phyloP scores from a whole-genome alignment of 2,329 filamentous ascomycete species.

The Metarhizium humberi region DNA sequence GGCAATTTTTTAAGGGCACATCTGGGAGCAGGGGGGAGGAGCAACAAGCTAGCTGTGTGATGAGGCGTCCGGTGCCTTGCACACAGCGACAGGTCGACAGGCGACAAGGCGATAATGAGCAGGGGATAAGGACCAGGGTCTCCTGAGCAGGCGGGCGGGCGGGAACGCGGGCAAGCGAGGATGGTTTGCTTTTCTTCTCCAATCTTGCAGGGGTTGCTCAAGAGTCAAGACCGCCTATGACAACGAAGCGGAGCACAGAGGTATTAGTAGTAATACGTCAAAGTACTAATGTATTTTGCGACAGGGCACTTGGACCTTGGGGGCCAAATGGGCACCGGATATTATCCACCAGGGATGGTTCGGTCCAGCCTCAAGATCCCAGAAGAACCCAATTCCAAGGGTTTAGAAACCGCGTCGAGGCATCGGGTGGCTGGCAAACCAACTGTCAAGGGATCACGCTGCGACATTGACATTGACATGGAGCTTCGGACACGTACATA shows the following conservation, averaged over 20 bases:
- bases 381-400: not conserved
- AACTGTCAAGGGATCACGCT: not conserved
- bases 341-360: no score
- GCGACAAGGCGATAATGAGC: not conserved
- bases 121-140: not conserved
- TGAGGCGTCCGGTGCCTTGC: not conserved
- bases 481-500: no score
- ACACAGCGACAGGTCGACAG: not conserved
- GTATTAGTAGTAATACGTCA: not conserved
- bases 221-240: no score
- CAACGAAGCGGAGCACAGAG: not conserved
- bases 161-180: conserved; percentile 2
- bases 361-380: no score
- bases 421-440: no score
- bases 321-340: no score
- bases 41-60: not conserved
- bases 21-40: not conserved
- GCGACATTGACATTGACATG: no score
- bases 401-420: not conserved
- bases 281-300: not conserved
- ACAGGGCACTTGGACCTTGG: not conserved
- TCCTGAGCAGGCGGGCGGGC: conserved; percentile 1
- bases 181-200: conserved; percentile 1
- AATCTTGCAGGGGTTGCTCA: not conserved
- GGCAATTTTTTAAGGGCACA: no score